Evolutionary conservation across 306 rosid species (phyloP).

Genomic region (Canavalia gladiata): DNA sequence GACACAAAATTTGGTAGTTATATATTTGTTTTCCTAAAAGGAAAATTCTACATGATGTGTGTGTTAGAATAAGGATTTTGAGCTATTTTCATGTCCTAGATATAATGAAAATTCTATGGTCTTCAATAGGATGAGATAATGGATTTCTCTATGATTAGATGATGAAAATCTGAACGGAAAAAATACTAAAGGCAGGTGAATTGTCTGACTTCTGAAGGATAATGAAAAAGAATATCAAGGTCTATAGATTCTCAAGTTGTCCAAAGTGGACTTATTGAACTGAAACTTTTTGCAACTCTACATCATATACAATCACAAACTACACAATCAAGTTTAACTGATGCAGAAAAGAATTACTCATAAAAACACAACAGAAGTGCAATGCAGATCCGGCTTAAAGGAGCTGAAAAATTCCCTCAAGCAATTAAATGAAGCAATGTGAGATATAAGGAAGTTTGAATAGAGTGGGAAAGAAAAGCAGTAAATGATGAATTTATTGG

Average conservation of each 20-base stretch:
- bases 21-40: not conserved
- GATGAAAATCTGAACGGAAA: too few species aligned
- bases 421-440: not conserved
- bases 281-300: not conserved
- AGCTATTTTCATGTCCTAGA: too few species aligned
- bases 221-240: too few species aligned
- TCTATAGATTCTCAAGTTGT: too few species aligned
- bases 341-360: not conserved
- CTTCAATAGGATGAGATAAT: too few species aligned
- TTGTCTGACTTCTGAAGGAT: too few species aligned
- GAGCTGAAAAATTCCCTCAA: not conserved
- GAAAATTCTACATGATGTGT: not conserved
- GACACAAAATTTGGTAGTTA: too few species aligned
- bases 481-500: too few species aligned
- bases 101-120: too few species aligned
- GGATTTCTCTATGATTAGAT: too few species aligned
- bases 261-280: not conserved
- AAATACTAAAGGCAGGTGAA: too few species aligned
- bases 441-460: not conserved
- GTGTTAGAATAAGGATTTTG: not conserved
- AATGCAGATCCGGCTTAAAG: not conserved
- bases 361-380: not conserved
- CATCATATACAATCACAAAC: not conserved
- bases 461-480: too few species aligned
- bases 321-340: not conserved